Percentiles rank a stretch among this genome's conserved stretches.
phyloP scores from a whole-genome alignment of 805 yeast genomes.

The Lipomyces lipofer region DNA sequence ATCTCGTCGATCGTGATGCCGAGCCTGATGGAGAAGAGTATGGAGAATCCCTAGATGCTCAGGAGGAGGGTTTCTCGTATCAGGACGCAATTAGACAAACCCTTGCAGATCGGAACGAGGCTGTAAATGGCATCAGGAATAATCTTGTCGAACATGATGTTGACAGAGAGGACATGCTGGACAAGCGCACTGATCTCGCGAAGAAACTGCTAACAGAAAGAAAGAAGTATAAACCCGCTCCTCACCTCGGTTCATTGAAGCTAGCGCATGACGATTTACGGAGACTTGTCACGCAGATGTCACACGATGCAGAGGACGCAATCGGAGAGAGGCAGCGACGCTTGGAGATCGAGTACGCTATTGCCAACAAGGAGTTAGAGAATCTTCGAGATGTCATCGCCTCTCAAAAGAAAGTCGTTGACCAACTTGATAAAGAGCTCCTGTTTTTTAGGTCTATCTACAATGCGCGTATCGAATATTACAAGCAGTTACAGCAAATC shows the following conservation, averaged over 20 bases:
- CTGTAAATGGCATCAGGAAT: slow-evolving; percentile 42
- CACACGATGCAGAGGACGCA: slow-evolving; percentile 23
- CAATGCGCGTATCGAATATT: slow-evolving; percentile 80
- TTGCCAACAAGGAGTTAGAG: slow-evolving; percentile 12
- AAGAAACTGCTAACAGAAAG: slow-evolving; percentile 32
- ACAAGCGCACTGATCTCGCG: slow-evolving; percentile 33
- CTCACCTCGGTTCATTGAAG: slow-evolving; percentile 25
- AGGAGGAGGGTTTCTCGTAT: slow-evolving; percentile 56
- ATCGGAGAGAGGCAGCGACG: slow-evolving; percentile 13
- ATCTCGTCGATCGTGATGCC: slow-evolving; percentile 51
- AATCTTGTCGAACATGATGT: slow-evolving; percentile 29
- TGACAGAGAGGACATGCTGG: slow-evolving; percentile 20
- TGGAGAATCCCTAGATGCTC: slow-evolving; percentile 68
- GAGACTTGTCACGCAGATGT: slow-evolving; percentile 14
- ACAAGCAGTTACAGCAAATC: slow-evolving; percentile 76
- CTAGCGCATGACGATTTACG: slow-evolving; percentile 20
- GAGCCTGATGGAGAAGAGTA: slow-evolving; percentile 77
- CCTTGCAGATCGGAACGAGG: slow-evolving; percentile 45
- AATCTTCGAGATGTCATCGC: slow-evolving; percentile 26
- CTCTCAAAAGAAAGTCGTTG: slow-evolving; percentile 47
- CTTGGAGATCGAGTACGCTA: slow-evolving; percentile 14
- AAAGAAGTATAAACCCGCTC: slow-evolving; percentile 23
- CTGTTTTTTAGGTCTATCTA: slow-evolving; percentile 61
- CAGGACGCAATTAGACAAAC: slow-evolving; percentile 40
- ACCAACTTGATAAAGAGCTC: slow-evolving; percentile 49